Evolutionary conservation across 1,284 basidiomycete species (phyloP).

Genomic region (Phellopilus nigrolimitatus): DNA sequence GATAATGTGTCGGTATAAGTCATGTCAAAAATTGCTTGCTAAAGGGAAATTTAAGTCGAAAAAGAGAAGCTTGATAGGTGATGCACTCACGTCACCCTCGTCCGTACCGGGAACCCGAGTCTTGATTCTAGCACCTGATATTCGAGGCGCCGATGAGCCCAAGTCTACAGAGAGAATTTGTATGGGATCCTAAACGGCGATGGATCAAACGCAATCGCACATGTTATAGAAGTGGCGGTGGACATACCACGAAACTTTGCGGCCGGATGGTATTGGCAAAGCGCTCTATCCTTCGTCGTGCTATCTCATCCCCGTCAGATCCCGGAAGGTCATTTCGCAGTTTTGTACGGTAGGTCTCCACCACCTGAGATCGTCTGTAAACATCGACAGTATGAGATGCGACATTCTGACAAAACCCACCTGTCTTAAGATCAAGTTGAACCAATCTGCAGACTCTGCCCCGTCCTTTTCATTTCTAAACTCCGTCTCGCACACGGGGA

Average conservation of each 20-base stretch:
- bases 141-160: constrained; percentile 60
- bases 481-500: constrained; percentile 21
- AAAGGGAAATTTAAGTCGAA: not conserved
- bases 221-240: constrained; percentile 1
- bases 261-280: constrained; percentile 71
- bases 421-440: constrained; percentile 66
- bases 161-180: constrained; percentile 71
- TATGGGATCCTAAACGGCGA: constrained; percentile 58
- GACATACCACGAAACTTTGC: constrained; percentile 56
- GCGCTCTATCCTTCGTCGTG: constrained; percentile 61
- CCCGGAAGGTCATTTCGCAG: constrained; percentile 57
- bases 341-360: constrained; percentile 68
- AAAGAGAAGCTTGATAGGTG: constrained; percentile 1
- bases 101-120: constrained; percentile 20
- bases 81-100: constrained; percentile 7
- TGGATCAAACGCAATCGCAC: constrained; percentile 7
- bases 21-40: constrained; percentile 62
- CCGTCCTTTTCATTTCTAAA: constrained; percentile 5
- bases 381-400: constrained; percentile 5
- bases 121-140: constrained; percentile 53
- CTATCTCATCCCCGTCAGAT: constrained; percentile 65
- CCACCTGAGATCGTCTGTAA: constrained; percentile 49
- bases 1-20: constrained; percentile 68
- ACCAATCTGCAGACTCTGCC: constrained; percentile 70
- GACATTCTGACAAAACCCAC: constrained; percentile 32